These are phyloP conservation scores for Hura crepitans DNA, from an alignment of 441 rosid genomes.

Conservation along the genomic window DNA sequence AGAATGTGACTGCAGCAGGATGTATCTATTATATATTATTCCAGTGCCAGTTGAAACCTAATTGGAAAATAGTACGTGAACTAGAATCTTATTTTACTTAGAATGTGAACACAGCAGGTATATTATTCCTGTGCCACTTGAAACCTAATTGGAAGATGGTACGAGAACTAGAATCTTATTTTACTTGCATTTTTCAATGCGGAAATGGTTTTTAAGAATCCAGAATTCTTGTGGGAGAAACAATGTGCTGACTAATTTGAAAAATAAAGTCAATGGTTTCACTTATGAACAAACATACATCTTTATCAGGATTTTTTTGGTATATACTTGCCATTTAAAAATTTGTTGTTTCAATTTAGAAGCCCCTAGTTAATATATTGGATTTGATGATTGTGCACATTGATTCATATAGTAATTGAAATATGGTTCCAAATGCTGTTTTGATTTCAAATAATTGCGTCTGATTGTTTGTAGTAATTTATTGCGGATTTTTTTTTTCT, in stretches of 20 bases:
- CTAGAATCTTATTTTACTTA: too few species aligned
- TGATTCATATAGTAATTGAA: too few species aligned
- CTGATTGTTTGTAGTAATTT: background rate
- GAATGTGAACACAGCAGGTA: too few species aligned
- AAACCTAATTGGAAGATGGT: too few species aligned
- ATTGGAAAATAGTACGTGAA: too few species aligned
- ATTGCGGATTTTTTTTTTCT: conserved; percentile 3
- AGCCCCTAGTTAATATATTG: background rate
- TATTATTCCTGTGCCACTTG: too few species aligned
- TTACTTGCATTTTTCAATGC: background rate
- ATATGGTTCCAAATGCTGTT: background rate
- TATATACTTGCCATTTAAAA: too few species aligned
- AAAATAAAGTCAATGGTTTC: background rate
- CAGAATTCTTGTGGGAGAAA: background rate
- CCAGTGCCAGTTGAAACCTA: background rate
- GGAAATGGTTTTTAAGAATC: background rate
- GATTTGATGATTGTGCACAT: background rate
- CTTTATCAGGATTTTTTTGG: too few species aligned
- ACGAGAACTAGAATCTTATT: background rate
- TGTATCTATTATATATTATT: background rate
- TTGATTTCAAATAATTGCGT: background rate
- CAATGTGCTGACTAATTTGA: background rate
- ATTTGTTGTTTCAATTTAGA: too few species aligned
- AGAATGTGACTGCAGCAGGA: too few species aligned
- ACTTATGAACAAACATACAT: too few species aligned